Conservation (phyloP, 2,329 filamentous ascomycete genomes). For the Clonostachys byssicola region DNA sequence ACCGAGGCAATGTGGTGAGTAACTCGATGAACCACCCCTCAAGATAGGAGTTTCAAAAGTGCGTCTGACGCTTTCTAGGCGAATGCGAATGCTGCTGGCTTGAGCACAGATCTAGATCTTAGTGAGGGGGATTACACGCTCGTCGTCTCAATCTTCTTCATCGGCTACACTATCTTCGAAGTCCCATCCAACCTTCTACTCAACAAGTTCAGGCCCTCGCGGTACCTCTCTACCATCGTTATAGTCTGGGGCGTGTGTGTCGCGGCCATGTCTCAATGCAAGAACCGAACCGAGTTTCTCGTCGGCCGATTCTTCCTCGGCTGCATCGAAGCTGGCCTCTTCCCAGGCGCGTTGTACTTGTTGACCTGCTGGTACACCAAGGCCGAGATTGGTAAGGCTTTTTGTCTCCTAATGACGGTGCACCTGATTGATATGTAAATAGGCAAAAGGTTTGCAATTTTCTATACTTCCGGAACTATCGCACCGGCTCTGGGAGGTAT, state of each 20-base stretch:
- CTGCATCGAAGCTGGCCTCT: conserved; percentile 64
- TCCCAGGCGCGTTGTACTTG: conserved; percentile 65
- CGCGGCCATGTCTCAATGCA: conserved; percentile 69
- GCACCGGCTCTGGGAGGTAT: conserved; percentile 35
- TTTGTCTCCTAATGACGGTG: too few relatives aligned
- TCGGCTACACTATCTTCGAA: conserved; percentile 59
- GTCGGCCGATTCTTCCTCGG: conserved; percentile 68
- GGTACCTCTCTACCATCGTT: conserved; percentile 63
- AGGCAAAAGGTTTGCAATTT: conserved; percentile 51
- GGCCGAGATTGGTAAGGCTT: conserved; percentile 49
- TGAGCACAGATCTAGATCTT: not conserved
- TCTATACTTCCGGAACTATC: conserved; percentile 48
- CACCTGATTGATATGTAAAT: conserved; percentile 7
- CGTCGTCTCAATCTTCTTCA: conserved; percentile 62
- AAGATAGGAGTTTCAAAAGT: too few relatives aligned
- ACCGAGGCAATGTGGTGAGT: conserved; percentile 4
- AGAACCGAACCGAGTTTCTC: conserved; percentile 70
- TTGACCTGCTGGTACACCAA: conserved; percentile 76
- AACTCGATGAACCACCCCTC: not conserved
- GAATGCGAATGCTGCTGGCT: not conserved
- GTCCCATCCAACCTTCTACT: conserved; percentile 62
- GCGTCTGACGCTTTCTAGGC: not conserved
- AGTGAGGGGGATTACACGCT: conserved; percentile 13
- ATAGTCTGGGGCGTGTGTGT: conserved; percentile 65
- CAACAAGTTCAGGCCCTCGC: conserved; percentile 56